phyloP scores from a whole-genome alignment of 139 green algal species.

The Spirogloea muscicola region DNA sequence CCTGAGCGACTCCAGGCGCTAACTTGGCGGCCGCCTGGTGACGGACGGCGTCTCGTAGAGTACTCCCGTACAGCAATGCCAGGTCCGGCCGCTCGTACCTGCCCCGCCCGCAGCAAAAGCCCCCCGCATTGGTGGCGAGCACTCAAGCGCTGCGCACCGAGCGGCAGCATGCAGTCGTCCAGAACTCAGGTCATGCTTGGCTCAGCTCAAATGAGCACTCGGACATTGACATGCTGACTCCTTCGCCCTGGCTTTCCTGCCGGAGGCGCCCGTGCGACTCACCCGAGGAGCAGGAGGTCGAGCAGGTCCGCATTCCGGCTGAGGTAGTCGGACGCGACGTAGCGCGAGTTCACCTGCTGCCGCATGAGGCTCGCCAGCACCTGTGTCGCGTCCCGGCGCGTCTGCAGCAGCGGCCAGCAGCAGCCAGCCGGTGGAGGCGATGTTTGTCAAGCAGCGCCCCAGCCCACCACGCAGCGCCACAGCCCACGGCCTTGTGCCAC shows the following conservation, averaged over 20 bases:
- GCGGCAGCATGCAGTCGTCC: not conserved
- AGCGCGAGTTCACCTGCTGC: conserved; percentile 1
- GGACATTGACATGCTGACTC: conserved; percentile 2
- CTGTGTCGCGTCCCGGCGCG: conserved; percentile 1
- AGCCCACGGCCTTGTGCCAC: not conserved
- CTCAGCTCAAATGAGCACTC: not conserved
- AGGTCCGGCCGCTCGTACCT: conserved; percentile 12
- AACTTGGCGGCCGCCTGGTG: conserved; percentile 11
- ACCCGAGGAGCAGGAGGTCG: conserved; percentile 4
- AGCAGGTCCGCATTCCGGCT: conserved; percentile 1
- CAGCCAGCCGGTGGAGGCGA: not conserved
- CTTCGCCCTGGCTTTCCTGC: not conserved
- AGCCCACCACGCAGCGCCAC: not conserved
- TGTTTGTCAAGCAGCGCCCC: not conserved
- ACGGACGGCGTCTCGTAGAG: conserved; percentile 5
- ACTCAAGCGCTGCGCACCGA: not conserved
- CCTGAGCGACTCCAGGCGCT: not conserved
- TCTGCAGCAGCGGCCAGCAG: not conserved
- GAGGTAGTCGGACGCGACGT: conserved; percentile 7
- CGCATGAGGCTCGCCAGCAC: conserved; percentile 11
- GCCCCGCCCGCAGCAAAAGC: not conserved
- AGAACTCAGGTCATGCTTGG: too few relatives aligned
- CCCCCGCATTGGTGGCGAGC: not conserved
- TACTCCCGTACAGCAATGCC: conserved; percentile 2
- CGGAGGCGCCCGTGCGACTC: not conserved